Evolutionary conservation across 1,284 basidiomycete species (phyloP), one percentile per base, ranked within the genome.

Genomic region (Ceraceosorus bombacis): DNA sequence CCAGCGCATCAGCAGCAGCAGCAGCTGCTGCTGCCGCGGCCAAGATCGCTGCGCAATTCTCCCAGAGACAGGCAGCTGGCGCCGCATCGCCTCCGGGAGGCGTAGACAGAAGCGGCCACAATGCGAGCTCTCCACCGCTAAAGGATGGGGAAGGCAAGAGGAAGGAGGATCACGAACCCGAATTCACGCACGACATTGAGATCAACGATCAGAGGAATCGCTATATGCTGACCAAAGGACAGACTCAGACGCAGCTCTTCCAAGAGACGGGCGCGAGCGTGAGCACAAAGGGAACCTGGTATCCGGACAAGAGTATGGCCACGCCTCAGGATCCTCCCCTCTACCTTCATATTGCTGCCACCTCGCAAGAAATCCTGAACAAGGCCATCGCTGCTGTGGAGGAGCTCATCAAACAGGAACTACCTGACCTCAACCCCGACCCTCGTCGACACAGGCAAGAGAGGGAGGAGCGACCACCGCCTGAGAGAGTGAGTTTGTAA

Each of bases 161-260:
- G 27, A 27, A 27, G 27, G 27, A 27, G 79, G 69, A 84, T 5
- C 85, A 89, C 62, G 89, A 92, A 65, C 88, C 83, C 49, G 89
- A 89, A 55, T 96, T 88, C 72, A 86, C 85, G 12, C 85, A 89
- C 70, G 91, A 96, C 78, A 90, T 98, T 63, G 93, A 97, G 78
- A 95, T 98, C 79, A 97, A 98, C 79, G 95, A 98, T 79, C 82
- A 94, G 60, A 82, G 93, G 71, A 98, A 98, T 80, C 83, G 94
- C 62, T 98, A 98, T 79, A 81, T 97, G 77, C 81, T 98, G 72
- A 98, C 95, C 50, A 95, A 91, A 78, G 89, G 90, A 2, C 84
- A 88, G 39, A 97, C 93, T 1, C 94, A 97, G 78, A 82, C 87
- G 63, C 86, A 94, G 82, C 90, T 91, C 41, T 69, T 68, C 53